Conservation (phyloP, 441 rosid species). For the Eutrema salsugineum region DNA sequence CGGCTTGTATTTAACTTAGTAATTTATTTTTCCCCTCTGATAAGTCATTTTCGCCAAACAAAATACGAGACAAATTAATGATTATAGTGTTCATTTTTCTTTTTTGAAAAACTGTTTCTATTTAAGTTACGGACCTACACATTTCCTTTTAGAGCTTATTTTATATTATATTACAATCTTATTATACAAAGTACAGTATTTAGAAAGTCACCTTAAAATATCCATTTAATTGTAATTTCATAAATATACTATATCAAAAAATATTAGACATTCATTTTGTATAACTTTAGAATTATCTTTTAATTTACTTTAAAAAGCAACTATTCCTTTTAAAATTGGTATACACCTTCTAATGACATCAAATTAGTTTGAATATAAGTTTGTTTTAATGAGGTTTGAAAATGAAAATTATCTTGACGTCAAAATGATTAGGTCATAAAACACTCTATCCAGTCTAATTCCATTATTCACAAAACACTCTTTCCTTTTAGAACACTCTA, state of each 20-base stretch:
- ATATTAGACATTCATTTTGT: neutral
- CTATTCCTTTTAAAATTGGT: neutral
- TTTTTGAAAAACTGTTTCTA: neutral
- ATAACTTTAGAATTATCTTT: neutral
- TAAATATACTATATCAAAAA: neutral
- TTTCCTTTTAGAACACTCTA: no score
- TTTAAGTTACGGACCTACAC: constrained; percentile 14
- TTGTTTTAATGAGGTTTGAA: neutral
- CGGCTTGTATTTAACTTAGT: constrained; percentile 7
- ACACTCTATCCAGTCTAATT: neutral
- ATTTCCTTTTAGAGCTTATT: neutral
- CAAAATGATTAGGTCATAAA: neutral
- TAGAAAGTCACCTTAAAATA: neutral
- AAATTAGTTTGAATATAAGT: neutral
- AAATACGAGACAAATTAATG: constrained; percentile 11
- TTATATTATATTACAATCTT: neutral
- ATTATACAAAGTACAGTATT: neutral
- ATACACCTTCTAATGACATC: neutral
- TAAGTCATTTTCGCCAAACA: constrained; percentile 28
- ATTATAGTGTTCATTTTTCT: neutral
- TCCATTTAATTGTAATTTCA: neutral
- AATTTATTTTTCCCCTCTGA: constrained; percentile 17
- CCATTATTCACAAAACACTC: neutral
- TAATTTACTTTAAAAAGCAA: neutral
- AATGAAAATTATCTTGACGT: neutral